Evolutionary conservation across 2,329 filamentous ascomycete species (phyloP), one percentile per base, ranked within the genome.

Genomic region (Pezicula carpinea): DNA sequence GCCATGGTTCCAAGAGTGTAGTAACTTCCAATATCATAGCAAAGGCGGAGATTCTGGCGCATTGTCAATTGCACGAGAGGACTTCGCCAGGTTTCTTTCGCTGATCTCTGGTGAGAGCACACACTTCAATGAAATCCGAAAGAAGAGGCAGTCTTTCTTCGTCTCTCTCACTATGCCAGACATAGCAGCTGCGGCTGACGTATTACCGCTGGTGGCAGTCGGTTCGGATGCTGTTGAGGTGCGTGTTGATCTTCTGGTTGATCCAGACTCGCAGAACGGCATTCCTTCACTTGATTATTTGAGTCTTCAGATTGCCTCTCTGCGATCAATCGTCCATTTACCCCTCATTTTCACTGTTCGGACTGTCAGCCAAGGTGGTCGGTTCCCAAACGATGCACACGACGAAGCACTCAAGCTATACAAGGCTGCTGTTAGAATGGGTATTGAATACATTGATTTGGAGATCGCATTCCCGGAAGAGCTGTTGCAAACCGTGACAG

Each of bases 141-240:
- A 74, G 60, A 85, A 83, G 66, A 79, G 81, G 55, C 80, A 88
- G 41, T 93, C 88, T 17, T 97, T 95, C 73, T 99, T 99, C 59
- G 87, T 97, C 18, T 91, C 91, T 7, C 71, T 99, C 40, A 97
- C 93, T 0, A 73, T 93, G 43, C 88, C 91, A 2, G 80, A 88
- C 56, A 71, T 97, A 14, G 71, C 77, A 10, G 70, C 79, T 17
- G 79, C 83, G 23, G 64, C 81, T 7, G 73, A 82, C 17, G 70
- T 84, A 22, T 74, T 99, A 38, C 82, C 84, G 2, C 74, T 81
- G 43, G 85, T 90, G 36, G 82, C 86, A 11, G 82, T 95, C 34
- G 93, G 93, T 4, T 87, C 88, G 6, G 92, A 99, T 68, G 93
- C 92, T 3, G 89, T 97, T 10, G 93, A 99, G 67, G 70, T 99